Base-by-base conservation (phyloP, 768 basidiomycete genomes). In the Lyophyllum decastes region DNA sequence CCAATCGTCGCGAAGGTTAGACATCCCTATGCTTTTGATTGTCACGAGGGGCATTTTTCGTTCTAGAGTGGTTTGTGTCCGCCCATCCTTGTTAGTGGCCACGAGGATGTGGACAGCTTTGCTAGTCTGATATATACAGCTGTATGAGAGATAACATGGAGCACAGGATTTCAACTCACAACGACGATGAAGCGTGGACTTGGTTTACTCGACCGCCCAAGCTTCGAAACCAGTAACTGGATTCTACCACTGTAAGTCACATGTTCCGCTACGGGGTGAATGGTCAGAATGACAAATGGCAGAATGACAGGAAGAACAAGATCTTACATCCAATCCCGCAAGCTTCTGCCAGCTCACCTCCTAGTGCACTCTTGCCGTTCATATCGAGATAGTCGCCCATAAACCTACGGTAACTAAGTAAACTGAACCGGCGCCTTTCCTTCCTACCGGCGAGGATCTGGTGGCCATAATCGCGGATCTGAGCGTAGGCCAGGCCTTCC, bases 361-460 rank as follows among this genome's bases (percentile, higher is more conserved):
- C 95, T 4, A 95, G 74, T 0, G 92, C 69, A 66, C 83, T 87
- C 70, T 88, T 85, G 4, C 90, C 91, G 54, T 93, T 95, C 34
- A 98, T 74, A 66, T 94, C 90, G 21, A 99, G 83, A 73, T 99
- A 99, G 72, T 99, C 97, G 7, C 97, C 97, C 83, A 90, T 84
- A 72, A 95, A 99, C 58, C 94, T 86, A 35, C 97, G 85, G 77
- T 94, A 95, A 54, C 96, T 92, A 61, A 98, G 81, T 58, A 98
- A 76, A 82, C 93, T 95, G 74, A 92, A 98, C 47, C 97, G 81
- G 54, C 97, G 79, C 41, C 97, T 82, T 76, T 99, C 97, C 76
- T 98, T 99, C 61, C 96, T 80, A 4, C 90, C 86, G 3, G 88
- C 95, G 4, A 98, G 82, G 17, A 98, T 78, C 67, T 96, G 88